These are phyloP conservation scores for Alternaria rosae DNA, from an alignment of 2,329 filamentous ascomycete genomes.

Conservation along the genomic window DNA sequence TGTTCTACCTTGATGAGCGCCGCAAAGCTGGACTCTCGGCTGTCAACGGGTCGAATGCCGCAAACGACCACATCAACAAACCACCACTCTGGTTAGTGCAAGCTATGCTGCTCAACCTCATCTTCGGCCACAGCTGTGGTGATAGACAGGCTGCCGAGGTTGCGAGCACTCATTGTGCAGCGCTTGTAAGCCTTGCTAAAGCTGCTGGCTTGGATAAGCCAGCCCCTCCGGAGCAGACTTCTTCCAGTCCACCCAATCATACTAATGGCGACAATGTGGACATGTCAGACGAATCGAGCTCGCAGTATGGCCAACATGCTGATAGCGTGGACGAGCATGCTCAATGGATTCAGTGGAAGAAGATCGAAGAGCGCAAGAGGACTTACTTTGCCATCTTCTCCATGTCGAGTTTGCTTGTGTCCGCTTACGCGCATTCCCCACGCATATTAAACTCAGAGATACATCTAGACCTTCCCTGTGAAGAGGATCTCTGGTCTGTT, in stretches of 20 bases:
- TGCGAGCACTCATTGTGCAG: constrained; percentile 89
- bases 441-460: constrained; percentile 95
- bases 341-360: constrained; percentile 92
- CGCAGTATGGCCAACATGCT: constrained; percentile 51
- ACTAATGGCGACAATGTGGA: constrained; percentile 63
- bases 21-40: constrained; percentile 81
- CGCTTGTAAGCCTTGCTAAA: constrained; percentile 87
- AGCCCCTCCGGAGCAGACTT: constrained; percentile 29
- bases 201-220: constrained; percentile 78
- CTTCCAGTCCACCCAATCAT: constrained; percentile 31
- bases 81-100: constrained; percentile 94
- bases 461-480: constrained; percentile 84
- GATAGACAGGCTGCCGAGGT: constrained; percentile 92
- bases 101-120: constrained; percentile 94
- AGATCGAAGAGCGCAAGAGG: constrained; percentile 86
- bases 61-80: constrained; percentile 68
- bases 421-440: constrained; percentile 91
- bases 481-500: constrained; percentile 88
- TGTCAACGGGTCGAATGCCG: constrained; percentile 60
- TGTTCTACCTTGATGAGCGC: constrained; percentile 88
- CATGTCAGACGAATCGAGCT: constrained; percentile 59
- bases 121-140: constrained; percentile 93
- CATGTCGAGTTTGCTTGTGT: constrained; percentile 87
- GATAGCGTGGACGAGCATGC: constrained; percentile 63
- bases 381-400: constrained; percentile 92